phyloP scores from a whole-genome alignment of 1,139 yeast species.

The Pichia sp. region DNA sequence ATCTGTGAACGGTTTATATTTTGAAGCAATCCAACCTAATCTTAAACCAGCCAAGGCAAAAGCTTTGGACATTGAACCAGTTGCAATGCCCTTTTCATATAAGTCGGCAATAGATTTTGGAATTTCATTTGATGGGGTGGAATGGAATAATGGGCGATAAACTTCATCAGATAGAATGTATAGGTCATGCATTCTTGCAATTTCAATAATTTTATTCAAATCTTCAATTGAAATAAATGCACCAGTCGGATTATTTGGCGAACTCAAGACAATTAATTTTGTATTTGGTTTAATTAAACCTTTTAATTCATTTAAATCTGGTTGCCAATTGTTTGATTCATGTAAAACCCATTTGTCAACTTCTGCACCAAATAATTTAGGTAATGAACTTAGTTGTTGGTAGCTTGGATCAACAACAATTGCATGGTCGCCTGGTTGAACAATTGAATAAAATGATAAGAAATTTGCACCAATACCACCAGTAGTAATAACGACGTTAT shows the following conservation, averaged over 20 bases:
- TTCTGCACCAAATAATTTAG: constrained; percentile 41
- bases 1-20: background rate
- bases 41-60: constrained; percentile 38
- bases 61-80: constrained; percentile 51
- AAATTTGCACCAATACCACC: constrained; percentile 60
- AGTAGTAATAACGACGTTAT: constrained; percentile 43
- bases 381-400: constrained; percentile 47
- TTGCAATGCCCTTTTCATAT: constrained; percentile 41
- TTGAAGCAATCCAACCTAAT: background rate
- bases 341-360: constrained; percentile 35
- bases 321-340: constrained; percentile 33
- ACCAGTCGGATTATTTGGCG: constrained; percentile 55
- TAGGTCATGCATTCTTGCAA: constrained; percentile 34
- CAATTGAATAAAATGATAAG: constrained; percentile 41
- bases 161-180: constrained; percentile 50
- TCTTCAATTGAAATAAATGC: constrained; percentile 35
- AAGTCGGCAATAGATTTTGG: constrained; percentile 40
- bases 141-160: constrained; percentile 48
- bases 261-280: constrained; percentile 42
- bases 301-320: constrained; percentile 33
- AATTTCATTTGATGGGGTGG: constrained; percentile 24
- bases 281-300: constrained; percentile 34
- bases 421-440: constrained; percentile 43
- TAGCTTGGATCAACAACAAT: constrained; percentile 48
- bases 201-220: constrained; percentile 34